Evolutionary conservation across 202 grass and related monocot genomes (phyloP), one percentile per base, ranked within the genome.

Genomic region (Tripidium arundinaceum): DNA sequence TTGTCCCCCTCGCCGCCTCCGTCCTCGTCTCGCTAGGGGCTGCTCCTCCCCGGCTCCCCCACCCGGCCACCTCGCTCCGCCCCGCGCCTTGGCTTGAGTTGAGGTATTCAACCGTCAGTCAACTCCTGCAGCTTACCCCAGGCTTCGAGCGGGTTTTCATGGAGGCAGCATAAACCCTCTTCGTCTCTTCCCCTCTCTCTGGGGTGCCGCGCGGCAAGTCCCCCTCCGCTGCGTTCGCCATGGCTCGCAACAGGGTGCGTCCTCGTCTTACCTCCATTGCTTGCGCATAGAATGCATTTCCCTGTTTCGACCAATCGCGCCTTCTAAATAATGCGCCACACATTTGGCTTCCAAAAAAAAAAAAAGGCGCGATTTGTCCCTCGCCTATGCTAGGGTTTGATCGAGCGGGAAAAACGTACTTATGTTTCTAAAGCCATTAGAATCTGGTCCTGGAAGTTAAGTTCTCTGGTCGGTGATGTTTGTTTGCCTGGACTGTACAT

Each of bases 231-330:
- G 18, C 62, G 19, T 57, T 28, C 31, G 18, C 66, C 66, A 83
- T 87, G 86, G 74, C 86, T 74, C 86, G 80, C 37, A 83, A 83
- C 75, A 87, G 66, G 86, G 86, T 87, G 43, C 41, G 52, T 42
- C 6, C 16, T 16, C 63, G 22, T 24, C 37, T 43, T 37, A 11
- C 34, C 18, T 13, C 10, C 19, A 7, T 27, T 15, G 10, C 11
- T 67, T 59, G 11, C 15, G 39, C 8, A 3, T 15, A 2, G 2
- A 41, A 25, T 28, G 24, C 8, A 27, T 18, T 67, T n/a, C 65
- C 31, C 13, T 55, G 21, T 11, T 13, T 68, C 31, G 21, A 39
- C 19, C 76, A 79, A 52, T 50, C 61, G 4, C 47, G 3, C 43
- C 19, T 47, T 77, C 21, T 7, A 0, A 34, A 45, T 36, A 65